Evolutionary conservation across 163 green algal genomes (phyloP).

Genomic region (Volvox carteri): DNA sequence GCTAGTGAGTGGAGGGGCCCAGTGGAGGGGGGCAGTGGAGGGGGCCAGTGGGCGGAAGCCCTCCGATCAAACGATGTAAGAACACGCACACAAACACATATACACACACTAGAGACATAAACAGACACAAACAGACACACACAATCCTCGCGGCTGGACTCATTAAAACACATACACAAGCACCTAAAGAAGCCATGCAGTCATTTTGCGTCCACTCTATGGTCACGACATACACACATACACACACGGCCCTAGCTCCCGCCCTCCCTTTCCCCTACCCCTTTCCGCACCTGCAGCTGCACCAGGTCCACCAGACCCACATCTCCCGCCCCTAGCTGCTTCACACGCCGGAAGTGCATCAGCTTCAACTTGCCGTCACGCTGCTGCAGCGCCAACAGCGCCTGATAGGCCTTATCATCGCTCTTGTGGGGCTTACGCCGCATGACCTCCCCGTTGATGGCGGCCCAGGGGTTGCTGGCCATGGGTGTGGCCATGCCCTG

Average conservation of each 20-base stretch:
- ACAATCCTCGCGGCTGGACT: too few species aligned
- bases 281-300: constrained; percentile 74
- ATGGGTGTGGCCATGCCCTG: constrained; percentile 59
- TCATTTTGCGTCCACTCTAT: too few species aligned
- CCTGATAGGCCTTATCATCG: constrained; percentile 76
- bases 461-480: constrained; percentile 76
- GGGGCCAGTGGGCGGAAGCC: neutral
- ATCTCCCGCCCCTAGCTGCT: constrained; percentile 94
- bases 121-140: too few species aligned
- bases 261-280: neutral
- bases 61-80: too few species aligned
- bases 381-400: constrained; percentile 68
- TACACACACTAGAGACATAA: too few species aligned
- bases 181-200: too few species aligned
- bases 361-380: constrained; percentile 82
- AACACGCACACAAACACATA: too few species aligned
- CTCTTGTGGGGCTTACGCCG: constrained; percentile 85
- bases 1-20: too few species aligned
- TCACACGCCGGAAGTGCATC: constrained; percentile 89
- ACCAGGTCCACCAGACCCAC: constrained; percentile 97
- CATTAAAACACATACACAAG: too few species aligned
- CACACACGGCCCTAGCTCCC: neutral
- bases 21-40: neutral
- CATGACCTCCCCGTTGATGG: constrained; percentile 68
- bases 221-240: too few species aligned